These are phyloP conservation scores for Pseudogymnoascus destructans DNA, from an alignment of 2,329 filamentous ascomycete species.

Conservation along the genomic window DNA sequence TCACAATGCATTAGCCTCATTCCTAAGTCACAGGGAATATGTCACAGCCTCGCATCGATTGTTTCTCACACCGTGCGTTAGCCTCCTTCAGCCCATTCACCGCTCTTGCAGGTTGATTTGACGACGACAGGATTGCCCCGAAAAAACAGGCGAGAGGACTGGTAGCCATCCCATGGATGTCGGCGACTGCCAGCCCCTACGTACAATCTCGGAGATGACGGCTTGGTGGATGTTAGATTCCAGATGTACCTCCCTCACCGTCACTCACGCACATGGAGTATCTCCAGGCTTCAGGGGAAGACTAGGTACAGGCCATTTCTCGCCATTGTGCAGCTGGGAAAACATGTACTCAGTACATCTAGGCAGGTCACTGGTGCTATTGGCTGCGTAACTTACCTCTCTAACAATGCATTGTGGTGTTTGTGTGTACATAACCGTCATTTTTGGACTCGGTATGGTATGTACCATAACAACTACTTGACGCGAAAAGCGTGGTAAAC, in stretches of 20 bases:
- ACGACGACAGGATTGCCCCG: background rate
- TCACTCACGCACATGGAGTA: conserved; percentile 1
- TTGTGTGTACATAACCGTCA: background rate
- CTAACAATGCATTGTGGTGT: background rate
- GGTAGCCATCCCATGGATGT: background rate
- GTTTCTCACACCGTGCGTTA: background rate
- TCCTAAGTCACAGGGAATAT: conserved; percentile 4
- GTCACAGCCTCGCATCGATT: conserved; percentile 10
- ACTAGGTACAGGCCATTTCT: background rate
- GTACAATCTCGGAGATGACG: conserved; percentile 2
- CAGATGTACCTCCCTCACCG: background rate
- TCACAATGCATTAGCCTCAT: conserved; percentile 7
- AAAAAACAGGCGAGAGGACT: background rate
- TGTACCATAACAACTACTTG: background rate
- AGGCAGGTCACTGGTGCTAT: background rate
- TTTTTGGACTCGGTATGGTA: background rate
- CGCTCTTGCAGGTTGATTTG: conserved; percentile 1
- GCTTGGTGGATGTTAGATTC: conserved; percentile 4
- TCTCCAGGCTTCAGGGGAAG: background rate
- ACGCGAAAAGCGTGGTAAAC: background rate
- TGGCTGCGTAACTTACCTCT: conserved; percentile 7
- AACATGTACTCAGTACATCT: background rate
- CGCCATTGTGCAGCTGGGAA: background rate
- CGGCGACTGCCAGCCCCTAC: background rate
- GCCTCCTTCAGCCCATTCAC: conserved; percentile 3